Percentiles rank a stretch among this genome's conserved stretches.
These are phyloP conservation scores for Xylariomycetidae sp. DNA, from an alignment of 2,329 filamentous ascomycete species.

Conservation along the genomic window DNA sequence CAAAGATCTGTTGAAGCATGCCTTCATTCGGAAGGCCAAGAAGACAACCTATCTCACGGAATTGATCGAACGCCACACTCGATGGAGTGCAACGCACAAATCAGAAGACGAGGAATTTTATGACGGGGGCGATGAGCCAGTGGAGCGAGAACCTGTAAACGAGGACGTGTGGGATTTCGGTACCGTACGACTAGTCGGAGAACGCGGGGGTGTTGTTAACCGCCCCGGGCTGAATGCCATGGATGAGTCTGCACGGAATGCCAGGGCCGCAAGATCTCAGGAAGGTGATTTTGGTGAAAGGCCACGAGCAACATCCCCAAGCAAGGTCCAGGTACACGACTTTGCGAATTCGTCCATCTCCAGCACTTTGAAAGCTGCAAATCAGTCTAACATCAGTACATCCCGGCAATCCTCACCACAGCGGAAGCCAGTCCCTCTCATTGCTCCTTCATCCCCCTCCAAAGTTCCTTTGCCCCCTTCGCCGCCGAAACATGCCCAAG, in stretches of 20 bases:
- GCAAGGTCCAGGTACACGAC: conserved; percentile 44
- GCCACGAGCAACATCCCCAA: conserved; percentile 46
- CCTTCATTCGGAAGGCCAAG: conserved; percentile 87
- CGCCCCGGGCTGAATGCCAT: conserved; percentile 62
- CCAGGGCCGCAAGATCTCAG: conserved; percentile 53
- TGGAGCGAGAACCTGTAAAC: conserved; percentile 53
- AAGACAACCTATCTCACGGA: conserved; percentile 96
- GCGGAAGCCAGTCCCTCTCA: conserved; percentile 45
- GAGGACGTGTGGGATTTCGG: conserved; percentile 99
- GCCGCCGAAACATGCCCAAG: conserved; percentile 42
- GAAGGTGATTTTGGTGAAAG: conserved; percentile 52
- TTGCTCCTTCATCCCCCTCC: conserved; percentile 44
- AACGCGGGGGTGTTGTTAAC: conserved; percentile 52
- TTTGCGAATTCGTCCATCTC: conserved; percentile 36
- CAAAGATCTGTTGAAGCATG: conserved; percentile 80
- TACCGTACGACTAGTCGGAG: conserved; percentile 77
- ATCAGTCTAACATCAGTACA: conserved; percentile 38
- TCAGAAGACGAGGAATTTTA: conserved; percentile 63
- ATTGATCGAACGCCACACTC: conserved; percentile 82
- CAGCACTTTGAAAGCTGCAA: conserved; percentile 52
- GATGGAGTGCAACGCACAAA: conserved; percentile 81
- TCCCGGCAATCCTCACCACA: conserved; percentile 58
- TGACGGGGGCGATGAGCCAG: conserved; percentile 52
- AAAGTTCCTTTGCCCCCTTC: conserved; percentile 59
- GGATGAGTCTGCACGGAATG: conserved; percentile 78